Percentiles rank a stretch among this genome's conserved stretches.
Conservation (phyloP, 495 filamentous ascomycete genomes). For the Hypomontagnella monticulosa region DNA sequence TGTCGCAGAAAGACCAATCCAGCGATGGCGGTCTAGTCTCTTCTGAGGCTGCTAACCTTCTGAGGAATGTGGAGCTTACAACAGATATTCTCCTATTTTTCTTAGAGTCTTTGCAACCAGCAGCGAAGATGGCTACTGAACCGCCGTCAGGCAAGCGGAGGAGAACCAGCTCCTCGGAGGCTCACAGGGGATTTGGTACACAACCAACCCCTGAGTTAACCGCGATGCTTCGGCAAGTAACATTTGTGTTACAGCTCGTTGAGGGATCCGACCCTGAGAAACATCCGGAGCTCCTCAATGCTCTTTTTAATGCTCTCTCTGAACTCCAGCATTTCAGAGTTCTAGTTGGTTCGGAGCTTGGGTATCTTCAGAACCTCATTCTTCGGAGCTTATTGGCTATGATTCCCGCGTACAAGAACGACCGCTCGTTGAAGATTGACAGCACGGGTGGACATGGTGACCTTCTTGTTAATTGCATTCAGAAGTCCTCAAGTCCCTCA, state of each 20-base stretch:
- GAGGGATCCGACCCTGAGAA: slow-evolving; percentile 76
- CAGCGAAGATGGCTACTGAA: slow-evolving; percentile 68
- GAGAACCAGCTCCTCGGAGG: slow-evolving; percentile 74
- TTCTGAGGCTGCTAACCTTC: slow-evolving; percentile 69
- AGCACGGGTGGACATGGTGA: slow-evolving; percentile 81
- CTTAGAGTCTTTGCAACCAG: slow-evolving; percentile 72
- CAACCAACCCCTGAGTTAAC: slow-evolving; percentile 61
- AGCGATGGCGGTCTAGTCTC: slow-evolving; percentile 48
- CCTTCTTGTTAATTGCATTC: slow-evolving; percentile 88
- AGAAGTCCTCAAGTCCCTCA: slow-evolving; percentile 84
- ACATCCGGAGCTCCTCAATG: slow-evolving; percentile 76
- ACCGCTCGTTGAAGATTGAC: slow-evolving; percentile 71
- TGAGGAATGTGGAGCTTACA: slow-evolving; percentile 73
- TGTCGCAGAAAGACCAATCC: slow-evolving; percentile 48
- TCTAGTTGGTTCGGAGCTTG: slow-evolving; percentile 76
- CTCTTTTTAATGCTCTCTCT: slow-evolving; percentile 82
- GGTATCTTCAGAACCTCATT: slow-evolving; percentile 83
- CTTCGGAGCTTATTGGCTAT: slow-evolving; percentile 81
- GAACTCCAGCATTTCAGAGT: slow-evolving; percentile 83
- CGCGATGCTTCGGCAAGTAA: slow-evolving; percentile 74
- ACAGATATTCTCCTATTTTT: slow-evolving; percentile 75
- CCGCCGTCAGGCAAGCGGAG: slow-evolving; percentile 77
- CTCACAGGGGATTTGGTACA: slow-evolving; percentile 48
- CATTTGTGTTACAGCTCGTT: slow-evolving; percentile 87
- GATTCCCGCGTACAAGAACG: slow-evolving; percentile 74